Evolutionary conservation across 257 asterid species (phyloP).

Genomic region (Solanum chiquidenum): DNA sequence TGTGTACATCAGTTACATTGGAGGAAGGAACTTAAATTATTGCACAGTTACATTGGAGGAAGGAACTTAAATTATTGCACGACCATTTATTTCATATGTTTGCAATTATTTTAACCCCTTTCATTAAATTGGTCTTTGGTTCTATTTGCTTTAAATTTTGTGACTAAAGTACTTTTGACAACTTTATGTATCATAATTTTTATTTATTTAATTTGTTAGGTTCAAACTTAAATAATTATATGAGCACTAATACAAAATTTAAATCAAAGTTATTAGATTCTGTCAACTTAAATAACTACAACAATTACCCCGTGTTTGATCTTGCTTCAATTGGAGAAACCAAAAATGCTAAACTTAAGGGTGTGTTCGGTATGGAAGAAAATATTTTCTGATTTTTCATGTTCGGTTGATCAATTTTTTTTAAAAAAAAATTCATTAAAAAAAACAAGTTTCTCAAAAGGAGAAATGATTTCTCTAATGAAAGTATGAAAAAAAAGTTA

Average conservation of each 20-base stretch:
- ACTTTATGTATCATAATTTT: background rate
- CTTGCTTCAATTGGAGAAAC: background rate
- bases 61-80: no score
- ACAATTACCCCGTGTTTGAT: accelerated
- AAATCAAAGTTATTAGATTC: background rate
- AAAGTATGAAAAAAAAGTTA: no score
- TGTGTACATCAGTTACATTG: background rate
- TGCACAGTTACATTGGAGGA: no score
- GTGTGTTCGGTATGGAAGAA: background rate
- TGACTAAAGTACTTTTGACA: background rate
- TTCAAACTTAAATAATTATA: background rate
- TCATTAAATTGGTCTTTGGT: background rate
- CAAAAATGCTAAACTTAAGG: background rate
- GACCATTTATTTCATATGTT: background rate
- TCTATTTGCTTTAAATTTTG: background rate
- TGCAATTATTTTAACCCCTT: background rate
- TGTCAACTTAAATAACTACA: background rate
- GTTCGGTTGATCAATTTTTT: background rate
- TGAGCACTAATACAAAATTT: background rate
- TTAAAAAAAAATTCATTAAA: no score
- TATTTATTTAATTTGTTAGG: background rate
- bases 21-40: background rate
- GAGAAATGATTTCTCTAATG: no score
- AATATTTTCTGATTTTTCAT: background rate
- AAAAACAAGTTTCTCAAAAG: no score